Base-by-base conservation (phyloP, 768 basidiomycete genomes). In the Epithele typhae region DNA sequence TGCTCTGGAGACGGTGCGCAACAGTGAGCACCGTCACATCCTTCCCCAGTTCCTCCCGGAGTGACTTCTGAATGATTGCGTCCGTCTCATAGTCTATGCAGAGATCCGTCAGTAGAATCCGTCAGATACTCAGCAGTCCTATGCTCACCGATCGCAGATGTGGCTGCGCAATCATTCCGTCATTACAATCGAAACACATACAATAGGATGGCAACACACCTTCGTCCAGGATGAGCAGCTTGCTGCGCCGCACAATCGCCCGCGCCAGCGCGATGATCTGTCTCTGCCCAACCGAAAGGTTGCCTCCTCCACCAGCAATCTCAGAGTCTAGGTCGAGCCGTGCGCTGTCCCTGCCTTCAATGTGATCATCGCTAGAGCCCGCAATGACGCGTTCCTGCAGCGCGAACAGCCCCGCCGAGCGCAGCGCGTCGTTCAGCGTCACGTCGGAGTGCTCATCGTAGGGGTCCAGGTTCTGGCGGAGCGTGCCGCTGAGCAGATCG, bases 191-290 rank as follows among this genome's bases (percentile, higher is more conserved):
- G n/a, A n/a, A n/a, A n/a, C 7, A 14, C 8, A 14, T 48, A 33
- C 11, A 47, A 61, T n/a, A 58, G 56, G 35, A 30, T 7, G 7
- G 14, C 27, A 14, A 30, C 27, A 7, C 41, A 65, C 70, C 72
- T 58, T 83, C 81, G 46, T 83, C 81, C 7, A 82, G 61, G 37
- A 82, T 75, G 35, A 80, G 65, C 10, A 83, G 53, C 52, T 78
- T 81, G 56, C 75, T 79, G 36, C 65, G 61, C 11, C 80, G 62
- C 3, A 81, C 72, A 43, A 82, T 73, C 1, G 81, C 79, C 25
- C 81, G 65, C 0, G 79, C 79, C 1, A 83, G 65, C 0, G 79
- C 78, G 19, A 82, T 61, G 23, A 83, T 73, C 60, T 82, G 81
- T 12, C 78, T 64, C 56, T 82, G 76, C 6, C 80, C 79, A 17